Percentiles rank a stretch among this genome's conserved stretches.
Evolutionary conservation across 306 rosid genomes (phyloP).

Genomic region (Casuarina glauca): DNA sequence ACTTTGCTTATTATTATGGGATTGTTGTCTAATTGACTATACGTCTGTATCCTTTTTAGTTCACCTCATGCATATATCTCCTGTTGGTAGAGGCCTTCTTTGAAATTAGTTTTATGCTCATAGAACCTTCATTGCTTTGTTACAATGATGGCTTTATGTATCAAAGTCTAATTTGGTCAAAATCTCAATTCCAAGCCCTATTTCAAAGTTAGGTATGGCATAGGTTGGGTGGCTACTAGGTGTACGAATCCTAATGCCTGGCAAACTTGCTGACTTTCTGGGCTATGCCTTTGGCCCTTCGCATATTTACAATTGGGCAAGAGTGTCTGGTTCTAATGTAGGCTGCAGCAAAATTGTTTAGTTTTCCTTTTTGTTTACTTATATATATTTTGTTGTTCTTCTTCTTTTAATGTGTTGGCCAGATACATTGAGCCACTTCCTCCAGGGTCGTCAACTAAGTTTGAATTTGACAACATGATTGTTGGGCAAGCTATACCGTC

Average conservation of each 20-base stretch:
- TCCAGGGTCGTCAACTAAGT: constrained; percentile 69
- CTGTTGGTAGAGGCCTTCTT: background rate
- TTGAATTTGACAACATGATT: constrained; percentile 90
- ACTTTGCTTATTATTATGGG: background rate
- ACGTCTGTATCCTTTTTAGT: background rate
- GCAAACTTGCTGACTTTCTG: background rate
- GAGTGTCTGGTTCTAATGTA: background rate
- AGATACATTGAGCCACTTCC: constrained; percentile 95
- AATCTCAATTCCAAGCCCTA: background rate
- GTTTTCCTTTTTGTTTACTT: background rate
- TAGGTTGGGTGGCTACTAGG: background rate
- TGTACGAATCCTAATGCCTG: background rate
- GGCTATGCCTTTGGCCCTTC: background rate
- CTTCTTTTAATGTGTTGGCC: constrained; percentile 29
- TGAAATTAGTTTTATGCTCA: background rate
- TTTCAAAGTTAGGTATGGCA: background rate
- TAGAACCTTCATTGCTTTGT: background rate
- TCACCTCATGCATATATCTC: background rate
- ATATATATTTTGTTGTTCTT: background rate
- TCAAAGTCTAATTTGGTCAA: background rate
- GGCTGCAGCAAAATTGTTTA: background rate
- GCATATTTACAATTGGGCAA: background rate
- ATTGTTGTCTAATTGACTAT: background rate
- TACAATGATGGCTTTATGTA: background rate
- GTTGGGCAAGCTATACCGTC: constrained; percentile 98